A percentile compares a stretch with the other conserved stretches of the same genome.
Conservation (phyloP, 306 rosid genomes). For the Fragaria ananassa region DNA sequence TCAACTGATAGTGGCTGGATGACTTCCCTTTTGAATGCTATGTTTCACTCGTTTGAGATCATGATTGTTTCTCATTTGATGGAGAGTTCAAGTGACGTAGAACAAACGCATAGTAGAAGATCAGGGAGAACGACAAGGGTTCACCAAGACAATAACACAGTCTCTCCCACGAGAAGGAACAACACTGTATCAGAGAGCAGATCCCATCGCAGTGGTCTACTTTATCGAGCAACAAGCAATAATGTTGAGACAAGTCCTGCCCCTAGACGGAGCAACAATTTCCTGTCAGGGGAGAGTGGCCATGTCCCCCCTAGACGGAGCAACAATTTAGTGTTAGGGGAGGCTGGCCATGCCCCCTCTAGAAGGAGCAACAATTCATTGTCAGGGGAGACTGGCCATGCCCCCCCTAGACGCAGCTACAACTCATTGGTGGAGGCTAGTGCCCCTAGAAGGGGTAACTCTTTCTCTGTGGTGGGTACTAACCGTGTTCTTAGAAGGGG, state of each 20-base stretch:
- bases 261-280: conserved; percentile 36
- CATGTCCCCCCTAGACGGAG: conserved; percentile 17
- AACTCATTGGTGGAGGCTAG: conserved; percentile 3
- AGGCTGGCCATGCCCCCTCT: background rate
- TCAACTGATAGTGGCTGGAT: conserved; percentile 28
- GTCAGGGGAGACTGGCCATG: background rate
- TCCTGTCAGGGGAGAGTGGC: background rate
- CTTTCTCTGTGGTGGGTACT: conserved; percentile 5
- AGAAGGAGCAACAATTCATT: conserved; percentile 23
- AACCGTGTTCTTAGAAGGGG: conserved; percentile 16
- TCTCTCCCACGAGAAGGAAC: conserved; percentile 43
- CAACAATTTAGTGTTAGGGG: conserved; percentile 2
- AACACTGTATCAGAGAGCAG: conserved; percentile 36
- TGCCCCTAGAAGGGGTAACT: background rate
- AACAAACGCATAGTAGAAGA: conserved; percentile 38
- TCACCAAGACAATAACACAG: conserved; percentile 29
- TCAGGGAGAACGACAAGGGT: conserved; percentile 33
- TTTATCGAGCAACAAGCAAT: conserved; percentile 25
- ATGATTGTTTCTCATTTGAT: conserved; percentile 17
- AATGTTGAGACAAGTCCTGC: conserved; percentile 24
- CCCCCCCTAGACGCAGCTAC: conserved; percentile 17
- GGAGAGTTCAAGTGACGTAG: conserved; percentile 36
- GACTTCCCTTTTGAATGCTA: conserved; percentile 34
- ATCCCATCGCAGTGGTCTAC: conserved; percentile 24
- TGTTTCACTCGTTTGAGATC: conserved; percentile 33